These are phyloP conservation scores for Clarireedia monteithiana DNA, from an alignment of 2,329 filamentous ascomycete species.

Conservation along the genomic window DNA sequence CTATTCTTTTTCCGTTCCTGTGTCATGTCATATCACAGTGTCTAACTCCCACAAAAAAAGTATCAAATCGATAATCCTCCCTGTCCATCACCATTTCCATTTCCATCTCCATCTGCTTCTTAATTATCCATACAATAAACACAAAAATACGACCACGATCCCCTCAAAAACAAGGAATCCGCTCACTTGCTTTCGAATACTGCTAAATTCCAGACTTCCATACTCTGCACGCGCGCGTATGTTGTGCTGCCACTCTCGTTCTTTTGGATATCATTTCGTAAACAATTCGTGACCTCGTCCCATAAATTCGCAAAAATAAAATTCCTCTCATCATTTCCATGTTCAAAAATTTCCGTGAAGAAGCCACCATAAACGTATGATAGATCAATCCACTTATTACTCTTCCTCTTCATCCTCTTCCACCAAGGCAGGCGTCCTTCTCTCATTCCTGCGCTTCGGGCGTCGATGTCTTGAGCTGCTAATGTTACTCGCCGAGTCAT, in stretches of 20 bases:
- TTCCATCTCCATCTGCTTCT: too few species aligned
- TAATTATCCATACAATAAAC: too few species aligned
- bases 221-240: background rate
- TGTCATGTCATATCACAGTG: too few species aligned
- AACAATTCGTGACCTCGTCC: conserved; percentile 12
- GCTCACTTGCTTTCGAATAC: background rate
- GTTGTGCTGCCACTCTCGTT: background rate
- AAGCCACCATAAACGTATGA: background rate
- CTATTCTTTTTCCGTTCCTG: too few species aligned
- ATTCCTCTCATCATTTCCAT: background rate
- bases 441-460: conserved; percentile 59
- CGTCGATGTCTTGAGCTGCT: conserved; percentile 60
- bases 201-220: background rate
- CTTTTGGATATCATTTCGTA: conserved; percentile 12
- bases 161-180: too few species aligned
- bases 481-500: conserved; percentile 77
- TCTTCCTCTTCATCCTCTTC: conserved; percentile 59
- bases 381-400: conserved; percentile 6
- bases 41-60: too few species aligned
- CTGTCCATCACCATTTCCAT: too few species aligned
- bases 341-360: background rate
- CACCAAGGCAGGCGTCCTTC: conserved; percentile 64
- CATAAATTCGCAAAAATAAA: background rate
- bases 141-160: too few species aligned
- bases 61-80: too few species aligned